Percentiles rank a stretch among this genome's conserved stretches.
These are phyloP conservation scores for Penicillium sp. DNA, from an alignment of 2,329 filamentous ascomycete species.

Conservation along the genomic window DNA sequence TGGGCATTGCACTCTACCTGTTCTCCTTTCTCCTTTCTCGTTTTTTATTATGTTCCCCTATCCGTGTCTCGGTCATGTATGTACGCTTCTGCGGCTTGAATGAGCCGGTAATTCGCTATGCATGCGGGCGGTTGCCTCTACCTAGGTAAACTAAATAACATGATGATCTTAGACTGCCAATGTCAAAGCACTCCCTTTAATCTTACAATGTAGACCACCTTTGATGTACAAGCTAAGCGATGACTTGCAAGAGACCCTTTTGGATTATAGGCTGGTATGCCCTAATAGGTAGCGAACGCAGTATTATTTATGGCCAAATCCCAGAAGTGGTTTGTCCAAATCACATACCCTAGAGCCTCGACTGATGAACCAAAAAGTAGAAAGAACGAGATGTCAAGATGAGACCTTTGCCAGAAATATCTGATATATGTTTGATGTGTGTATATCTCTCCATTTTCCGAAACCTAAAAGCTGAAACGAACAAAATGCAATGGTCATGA, in stretches of 20 bases:
- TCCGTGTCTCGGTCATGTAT: constrained; percentile 20
- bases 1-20: not conserved
- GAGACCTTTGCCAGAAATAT: not conserved
- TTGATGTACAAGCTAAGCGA: no score
- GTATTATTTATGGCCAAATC: no score
- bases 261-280: no score
- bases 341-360: not conserved
- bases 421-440: not conserved
- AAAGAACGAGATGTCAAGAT: not conserved
- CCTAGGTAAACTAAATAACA: constrained; percentile 11
- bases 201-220: no score
- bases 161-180: constrained; percentile 12
- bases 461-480: not conserved
- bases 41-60: constrained; percentile 8
- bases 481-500: constrained; percentile 20
- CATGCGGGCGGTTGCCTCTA: constrained; percentile 14
- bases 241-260: no score
- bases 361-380: not conserved
- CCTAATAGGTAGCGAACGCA: no score
- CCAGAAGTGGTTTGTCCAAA: no score
- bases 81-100: constrained; percentile 16
- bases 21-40: constrained; percentile 12
- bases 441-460: not conserved
- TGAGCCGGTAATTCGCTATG: constrained; percentile 20
- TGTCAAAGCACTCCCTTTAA: not conserved